Conservation (phyloP, 495 filamentous ascomycete species). For the Podospora tetraspora region DNA sequence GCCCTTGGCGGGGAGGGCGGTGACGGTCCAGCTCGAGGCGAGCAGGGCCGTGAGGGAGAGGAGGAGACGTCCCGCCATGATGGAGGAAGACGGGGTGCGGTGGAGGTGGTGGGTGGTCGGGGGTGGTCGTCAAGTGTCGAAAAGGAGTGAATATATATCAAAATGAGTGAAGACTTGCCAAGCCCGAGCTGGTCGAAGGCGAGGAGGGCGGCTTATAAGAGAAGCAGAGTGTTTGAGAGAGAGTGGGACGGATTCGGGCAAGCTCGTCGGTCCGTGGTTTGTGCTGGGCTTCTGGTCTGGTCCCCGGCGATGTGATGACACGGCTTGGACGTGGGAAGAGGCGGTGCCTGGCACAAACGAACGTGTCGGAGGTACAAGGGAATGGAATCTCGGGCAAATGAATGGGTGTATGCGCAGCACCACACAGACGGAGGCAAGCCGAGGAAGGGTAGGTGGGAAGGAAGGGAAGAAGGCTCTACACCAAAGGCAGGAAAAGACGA, state of each 20-base stretch:
- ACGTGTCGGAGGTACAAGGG: constrained; percentile 10
- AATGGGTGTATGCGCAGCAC: constrained; percentile 25
- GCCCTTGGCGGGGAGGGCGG: constrained; percentile 28
- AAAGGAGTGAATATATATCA: constrained; percentile 6
- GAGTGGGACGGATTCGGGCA: neutral
- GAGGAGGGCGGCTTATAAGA: constrained; percentile 6
- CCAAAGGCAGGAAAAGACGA: constrained; percentile 12
- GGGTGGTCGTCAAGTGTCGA: neutral
- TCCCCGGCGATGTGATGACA: neutral
- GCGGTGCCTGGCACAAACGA: neutral
- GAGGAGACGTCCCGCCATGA: constrained; percentile 29
- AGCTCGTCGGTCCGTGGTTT: neutral
- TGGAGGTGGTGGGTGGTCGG: constrained; percentile 1
- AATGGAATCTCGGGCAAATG: constrained; percentile 12
- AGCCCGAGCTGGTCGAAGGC: constrained; percentile 3
- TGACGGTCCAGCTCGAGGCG: constrained; percentile 25
- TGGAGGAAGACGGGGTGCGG: neutral
- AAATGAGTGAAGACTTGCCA: constrained; percentile 2
- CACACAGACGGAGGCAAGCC: constrained; percentile 15
- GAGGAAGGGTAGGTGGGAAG: constrained; percentile 11
- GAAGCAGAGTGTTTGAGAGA: neutral
- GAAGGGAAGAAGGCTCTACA: constrained; percentile 1
- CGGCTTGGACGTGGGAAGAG: neutral
- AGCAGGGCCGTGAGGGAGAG: constrained; percentile 30
- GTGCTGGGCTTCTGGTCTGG: constrained; percentile 1